These are phyloP conservation scores for Wickerhamomyces hampshirensis DNA, from an alignment of 805 yeast genomes.

Conservation along the genomic window DNA sequence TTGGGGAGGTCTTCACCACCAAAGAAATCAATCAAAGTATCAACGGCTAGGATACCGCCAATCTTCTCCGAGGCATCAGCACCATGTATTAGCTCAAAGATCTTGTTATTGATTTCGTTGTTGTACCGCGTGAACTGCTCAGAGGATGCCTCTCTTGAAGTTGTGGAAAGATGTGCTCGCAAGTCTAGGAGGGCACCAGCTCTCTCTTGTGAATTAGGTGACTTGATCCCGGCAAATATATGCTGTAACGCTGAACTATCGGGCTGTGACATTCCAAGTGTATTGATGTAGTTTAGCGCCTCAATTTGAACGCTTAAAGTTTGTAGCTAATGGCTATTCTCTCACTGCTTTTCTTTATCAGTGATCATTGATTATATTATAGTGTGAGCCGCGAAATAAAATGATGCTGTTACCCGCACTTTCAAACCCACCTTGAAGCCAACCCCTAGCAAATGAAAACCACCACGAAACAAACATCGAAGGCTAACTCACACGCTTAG, in stretches of 20 bases:
- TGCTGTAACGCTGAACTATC: slow-evolving; percentile 28
- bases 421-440: too few species aligned
- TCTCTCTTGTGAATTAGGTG: slow-evolving; percentile 31
- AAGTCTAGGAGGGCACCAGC: slow-evolving; percentile 63
- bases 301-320: too few species aligned
- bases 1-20: slow-evolving; percentile 83
- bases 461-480: neutral
- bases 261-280: slow-evolving; percentile 16
- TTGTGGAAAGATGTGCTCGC: slow-evolving; percentile 59
- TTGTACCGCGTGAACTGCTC: slow-evolving; percentile 80
- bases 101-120: slow-evolving; percentile 80
- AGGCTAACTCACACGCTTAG: too few species aligned
- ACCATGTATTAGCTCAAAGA: slow-evolving; percentile 79
- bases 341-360: too few species aligned
- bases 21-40: slow-evolving; percentile 79
- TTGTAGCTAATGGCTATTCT: too few species aligned
- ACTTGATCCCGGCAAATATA: slow-evolving; percentile 33
- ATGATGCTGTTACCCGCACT: too few species aligned
- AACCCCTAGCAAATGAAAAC: too few species aligned
- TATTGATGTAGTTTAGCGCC: too few species aligned
- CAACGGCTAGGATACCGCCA: slow-evolving; percentile 91
- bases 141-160: slow-evolving; percentile 74
- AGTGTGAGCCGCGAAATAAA: too few species aligned
- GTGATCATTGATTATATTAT: too few species aligned
- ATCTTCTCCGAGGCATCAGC: slow-evolving; percentile 66